Conservation (phyloP, 1,284 basidiomycete species). For the Ganoderma boninense region DNA sequence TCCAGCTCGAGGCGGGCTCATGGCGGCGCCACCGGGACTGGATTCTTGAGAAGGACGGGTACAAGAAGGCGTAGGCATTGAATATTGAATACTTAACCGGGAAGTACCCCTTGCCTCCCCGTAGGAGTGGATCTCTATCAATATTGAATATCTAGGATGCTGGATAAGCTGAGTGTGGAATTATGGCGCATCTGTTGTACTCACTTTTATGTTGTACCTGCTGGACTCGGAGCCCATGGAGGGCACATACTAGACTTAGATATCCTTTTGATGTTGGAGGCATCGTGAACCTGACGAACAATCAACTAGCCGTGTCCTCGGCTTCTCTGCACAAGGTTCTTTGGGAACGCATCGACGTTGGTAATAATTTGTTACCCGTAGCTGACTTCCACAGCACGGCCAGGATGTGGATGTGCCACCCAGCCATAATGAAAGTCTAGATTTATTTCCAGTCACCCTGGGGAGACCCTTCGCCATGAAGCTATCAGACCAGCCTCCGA, state of each 20-base stretch:
- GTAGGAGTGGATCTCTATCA: neutral
- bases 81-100: neutral
- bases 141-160: neutral
- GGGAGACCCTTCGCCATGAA: neutral
- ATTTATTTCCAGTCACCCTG: neutral
- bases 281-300: neutral
- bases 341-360: too few relatives aligned
- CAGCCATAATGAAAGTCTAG: neutral
- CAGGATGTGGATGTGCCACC: too few relatives aligned
- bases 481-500: neutral
- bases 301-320: neutral
- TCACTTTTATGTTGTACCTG: neutral
- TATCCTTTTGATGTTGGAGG: neutral
- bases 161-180: neutral
- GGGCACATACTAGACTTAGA: neutral
- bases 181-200: neutral
- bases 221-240: neutral
- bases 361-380: too few relatives aligned
- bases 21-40: slow-evolving; percentile 51
- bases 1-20: slow-evolving; percentile 49
- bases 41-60: slow-evolving; percentile 39
- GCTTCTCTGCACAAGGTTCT: neutral
- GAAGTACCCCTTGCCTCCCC: neutral
- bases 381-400: neutral
- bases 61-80: slow-evolving; percentile 14